These are phyloP conservation scores for Pistacia atlantica DNA, from an alignment of 345 rosid genomes.

Conservation along the genomic window DNA sequence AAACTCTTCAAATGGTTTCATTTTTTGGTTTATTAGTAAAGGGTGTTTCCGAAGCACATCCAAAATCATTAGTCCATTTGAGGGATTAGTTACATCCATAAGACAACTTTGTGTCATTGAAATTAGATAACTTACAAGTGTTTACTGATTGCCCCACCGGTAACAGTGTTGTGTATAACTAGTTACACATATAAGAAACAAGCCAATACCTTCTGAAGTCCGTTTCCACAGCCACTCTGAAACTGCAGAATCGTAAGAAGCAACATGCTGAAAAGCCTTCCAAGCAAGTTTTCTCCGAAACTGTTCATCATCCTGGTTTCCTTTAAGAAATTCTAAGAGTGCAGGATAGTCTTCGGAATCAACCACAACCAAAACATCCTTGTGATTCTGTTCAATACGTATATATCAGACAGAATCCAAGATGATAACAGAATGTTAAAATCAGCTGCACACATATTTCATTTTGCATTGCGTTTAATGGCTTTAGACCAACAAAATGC, in stretches of 20 bases:
- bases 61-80: neutral
- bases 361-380: slow-evolving; percentile 87
- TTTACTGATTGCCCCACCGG: neutral
- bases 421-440: slow-evolving; percentile 4
- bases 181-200: neutral
- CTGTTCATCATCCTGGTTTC: slow-evolving; percentile 58
- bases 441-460: neutral
- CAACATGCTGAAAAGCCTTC: slow-evolving; percentile 87
- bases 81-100: neutral
- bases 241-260: slow-evolving; percentile 91
- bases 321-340: slow-evolving; percentile 69
- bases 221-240: slow-evolving; percentile 97
- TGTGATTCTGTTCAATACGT: slow-evolving; percentile 69
- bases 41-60: neutral
- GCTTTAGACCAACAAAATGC: neutral
- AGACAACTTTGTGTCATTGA: neutral
- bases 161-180: neutral
- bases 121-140: neutral
- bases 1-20: neutral
- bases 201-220: slow-evolving; percentile 57
- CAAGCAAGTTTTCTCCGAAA: slow-evolving; percentile 87
- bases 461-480: neutral
- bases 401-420: slow-evolving; percentile 18
- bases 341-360: slow-evolving; percentile 76
- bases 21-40: neutral